phyloP scores from a whole-genome alignment of 805 yeast species.

The Yarrowia deformans region DNA sequence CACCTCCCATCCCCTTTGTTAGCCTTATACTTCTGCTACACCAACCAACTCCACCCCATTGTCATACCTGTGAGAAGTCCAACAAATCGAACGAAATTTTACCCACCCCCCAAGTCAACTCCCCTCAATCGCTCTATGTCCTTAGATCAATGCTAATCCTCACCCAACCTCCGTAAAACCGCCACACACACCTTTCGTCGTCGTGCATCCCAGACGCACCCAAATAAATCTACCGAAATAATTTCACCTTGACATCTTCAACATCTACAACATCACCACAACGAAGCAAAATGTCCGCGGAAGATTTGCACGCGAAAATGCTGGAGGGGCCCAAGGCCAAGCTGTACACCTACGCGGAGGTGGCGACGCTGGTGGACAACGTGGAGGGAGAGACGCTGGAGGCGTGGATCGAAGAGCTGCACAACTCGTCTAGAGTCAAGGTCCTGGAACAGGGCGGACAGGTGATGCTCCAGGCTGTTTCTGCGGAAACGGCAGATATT shows the following conservation, averaged over 20 bases:
- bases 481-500: slow-evolving; percentile 3
- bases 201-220: not conserved
- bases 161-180: not conserved
- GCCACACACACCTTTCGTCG: not conserved
- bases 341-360: slow-evolving; percentile 25
- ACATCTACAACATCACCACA: not conserved
- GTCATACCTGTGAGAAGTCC: too few relatives aligned
- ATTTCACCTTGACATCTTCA: not conserved
- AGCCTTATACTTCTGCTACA: too few relatives aligned
- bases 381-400: slow-evolving; percentile 7
- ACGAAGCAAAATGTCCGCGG: slow-evolving; percentile 14
- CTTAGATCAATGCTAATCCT: too few relatives aligned
- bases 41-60: too few relatives aligned
- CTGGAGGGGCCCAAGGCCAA: slow-evolving; percentile 36
- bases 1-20: too few relatives aligned
- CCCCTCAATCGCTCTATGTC: too few relatives aligned
- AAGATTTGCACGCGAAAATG: slow-evolving; percentile 24
- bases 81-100: too few relatives aligned
- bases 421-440: slow-evolving; percentile 18
- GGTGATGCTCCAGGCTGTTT: slow-evolving; percentile 25
- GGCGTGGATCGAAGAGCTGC: slow-evolving; percentile 32
- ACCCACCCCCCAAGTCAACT: too few relatives aligned
- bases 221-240: slow-evolving; percentile 7
- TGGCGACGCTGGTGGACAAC: slow-evolving; percentile 9
- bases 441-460: slow-evolving; percentile 17